Percentiles rank a stretch among this genome's conserved stretches.
phyloP scores from a whole-genome alignment of 257 asterid genomes.

The Craterostigma plantagineum region DNA sequence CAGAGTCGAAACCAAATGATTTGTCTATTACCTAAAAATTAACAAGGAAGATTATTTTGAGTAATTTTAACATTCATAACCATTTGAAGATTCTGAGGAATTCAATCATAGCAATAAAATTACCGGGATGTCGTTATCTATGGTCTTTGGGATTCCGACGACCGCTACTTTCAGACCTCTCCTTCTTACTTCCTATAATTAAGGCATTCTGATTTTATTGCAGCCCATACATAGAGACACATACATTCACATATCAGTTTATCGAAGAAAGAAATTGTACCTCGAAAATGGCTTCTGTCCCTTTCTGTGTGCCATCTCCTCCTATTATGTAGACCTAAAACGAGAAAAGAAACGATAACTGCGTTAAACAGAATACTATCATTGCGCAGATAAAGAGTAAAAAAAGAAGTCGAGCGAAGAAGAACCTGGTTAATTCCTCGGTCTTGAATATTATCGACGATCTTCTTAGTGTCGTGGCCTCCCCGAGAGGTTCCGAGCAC shows the following conservation, averaged over 20 bases:
- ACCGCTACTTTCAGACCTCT: conserved; percentile 82
- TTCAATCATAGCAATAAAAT: neutral
- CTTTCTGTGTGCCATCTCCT: conserved; percentile 92
- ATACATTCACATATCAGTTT: neutral
- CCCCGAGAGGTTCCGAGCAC: conserved; percentile 79
- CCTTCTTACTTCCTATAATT: conserved; percentile 47
- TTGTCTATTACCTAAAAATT: conserved; percentile 56
- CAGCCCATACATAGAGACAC: neutral
- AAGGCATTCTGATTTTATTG: neutral
- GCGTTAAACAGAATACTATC: neutral
- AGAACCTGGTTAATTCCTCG: conserved; percentile 83
- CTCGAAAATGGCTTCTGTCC: conserved; percentile 89
- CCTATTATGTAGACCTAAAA: conserved; percentile 75
- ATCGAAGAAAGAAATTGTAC: conserved; percentile 15
- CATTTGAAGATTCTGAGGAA: neutral
- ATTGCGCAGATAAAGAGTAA: neutral
- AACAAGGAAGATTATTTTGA: neutral
- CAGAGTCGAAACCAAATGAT: conserved; percentile 87
- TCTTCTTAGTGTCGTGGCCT: conserved; percentile 64
- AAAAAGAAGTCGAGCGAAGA: neutral
- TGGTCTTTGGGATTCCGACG: conserved; percentile 81
- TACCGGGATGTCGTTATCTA: conserved; percentile 92
- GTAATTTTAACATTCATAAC: neutral
- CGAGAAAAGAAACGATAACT: neutral
- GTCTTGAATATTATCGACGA: conserved; percentile 90